Percentiles rank a stretch among this genome's conserved stretches.
phyloP scores from a whole-genome alignment of 148 eudicot genomes.

The Rhododendron williamsianum region DNA sequence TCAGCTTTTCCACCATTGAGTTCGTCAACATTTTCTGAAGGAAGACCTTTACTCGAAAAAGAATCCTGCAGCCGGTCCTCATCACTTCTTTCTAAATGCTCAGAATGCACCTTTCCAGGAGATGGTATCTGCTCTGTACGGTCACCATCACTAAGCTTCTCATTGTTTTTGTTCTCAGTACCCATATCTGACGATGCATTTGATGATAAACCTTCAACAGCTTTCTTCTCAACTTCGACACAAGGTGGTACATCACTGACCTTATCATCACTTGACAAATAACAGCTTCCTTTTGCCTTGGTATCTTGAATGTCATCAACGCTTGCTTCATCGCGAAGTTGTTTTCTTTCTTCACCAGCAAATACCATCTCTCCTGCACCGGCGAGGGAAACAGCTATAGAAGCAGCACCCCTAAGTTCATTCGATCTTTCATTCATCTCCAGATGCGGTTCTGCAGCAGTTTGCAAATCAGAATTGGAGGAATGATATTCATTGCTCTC shows the following conservation, averaged over 20 bases:
- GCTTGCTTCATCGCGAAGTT: slow-evolving; percentile 14
- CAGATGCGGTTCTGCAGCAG: slow-evolving; percentile 15
- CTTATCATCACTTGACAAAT: slow-evolving; percentile 18
- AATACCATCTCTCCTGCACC: slow-evolving; percentile 15
- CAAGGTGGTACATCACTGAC: slow-evolving; percentile 13
- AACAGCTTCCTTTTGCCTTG: slow-evolving; percentile 12
- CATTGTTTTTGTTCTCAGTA: slow-evolving; percentile 11
- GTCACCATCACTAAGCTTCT: slow-evolving; percentile 2
- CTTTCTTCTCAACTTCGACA: slow-evolving; percentile 21
- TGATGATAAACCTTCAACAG: slow-evolving; percentile 13
- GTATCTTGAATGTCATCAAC: slow-evolving; percentile 18
- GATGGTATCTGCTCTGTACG: slow-evolving; percentile 18
- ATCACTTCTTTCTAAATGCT: slow-evolving; percentile 11
- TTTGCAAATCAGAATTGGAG: slow-evolving; percentile 20
- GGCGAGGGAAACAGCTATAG: slow-evolving; percentile 13
- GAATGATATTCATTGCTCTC: slow-evolving; percentile 6
- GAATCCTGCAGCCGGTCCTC: slow-evolving; percentile 18
- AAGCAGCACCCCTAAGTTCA: slow-evolving; percentile 17
- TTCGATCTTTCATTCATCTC: slow-evolving; percentile 22
- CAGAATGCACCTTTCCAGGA: slow-evolving; percentile 17
- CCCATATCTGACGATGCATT: slow-evolving; percentile 14
- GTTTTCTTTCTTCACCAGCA: slow-evolving; percentile 24
- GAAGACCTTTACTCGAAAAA: slow-evolving; percentile 9
- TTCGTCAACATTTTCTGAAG: slow-evolving; percentile 18
- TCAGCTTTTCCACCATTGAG: slow-evolving; percentile 13